Base-by-base conservation (phyloP, 2,329 filamentous ascomycete genomes). In the Monilinia vaccinii-corymbosi region DNA sequence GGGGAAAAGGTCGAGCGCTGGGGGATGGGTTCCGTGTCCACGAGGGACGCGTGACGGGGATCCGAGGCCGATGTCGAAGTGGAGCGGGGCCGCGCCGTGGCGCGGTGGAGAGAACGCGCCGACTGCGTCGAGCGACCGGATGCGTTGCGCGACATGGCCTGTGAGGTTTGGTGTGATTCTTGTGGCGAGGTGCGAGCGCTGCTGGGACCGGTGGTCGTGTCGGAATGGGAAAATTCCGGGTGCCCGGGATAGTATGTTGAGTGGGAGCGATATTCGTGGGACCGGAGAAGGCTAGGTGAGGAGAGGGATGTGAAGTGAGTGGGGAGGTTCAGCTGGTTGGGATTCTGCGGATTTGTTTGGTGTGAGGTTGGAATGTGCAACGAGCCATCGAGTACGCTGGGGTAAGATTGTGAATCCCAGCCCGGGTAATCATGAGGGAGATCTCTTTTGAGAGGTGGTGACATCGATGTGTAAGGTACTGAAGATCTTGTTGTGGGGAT, bases 61-160 rank as follows among this genome's bases (percentile, higher is more conserved):
- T 50, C 18, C 25, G 31, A 14, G 53, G 34, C n/a, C 18, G 56
- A 14, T 42, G 42, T 11, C 2, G 55, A 56, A 5, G 16, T 48
- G n/a, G 50, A 53, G 36, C 25, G 14, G 18, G 50, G 50, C 23
- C 18, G 50, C 32, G 50, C 11, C 13, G 38, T 21, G 1, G 25
- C 11, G 0, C 36, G 25, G 49, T 53, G 45, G 2, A 46, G n/a
- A 45, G 63, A 63, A 16, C 56, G 60, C 11, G 55, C 65, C 11
- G 72, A 73, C n/a, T 65, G 66, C 56, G 60, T 62, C 0, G 75
- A 75, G 56, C 77, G 73, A 11, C 73, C 70, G 46, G 78, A 78
- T 0, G 73, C 66, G 61, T 79, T 70, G 4, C 78, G 75, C 1
- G 77, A 77, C 76, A 81, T 79, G 6, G 79, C 78, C 62, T 79